These are phyloP conservation scores for Solanum dulcamara DNA, from an alignment of 257 asterid species.

Conservation along the genomic window DNA sequence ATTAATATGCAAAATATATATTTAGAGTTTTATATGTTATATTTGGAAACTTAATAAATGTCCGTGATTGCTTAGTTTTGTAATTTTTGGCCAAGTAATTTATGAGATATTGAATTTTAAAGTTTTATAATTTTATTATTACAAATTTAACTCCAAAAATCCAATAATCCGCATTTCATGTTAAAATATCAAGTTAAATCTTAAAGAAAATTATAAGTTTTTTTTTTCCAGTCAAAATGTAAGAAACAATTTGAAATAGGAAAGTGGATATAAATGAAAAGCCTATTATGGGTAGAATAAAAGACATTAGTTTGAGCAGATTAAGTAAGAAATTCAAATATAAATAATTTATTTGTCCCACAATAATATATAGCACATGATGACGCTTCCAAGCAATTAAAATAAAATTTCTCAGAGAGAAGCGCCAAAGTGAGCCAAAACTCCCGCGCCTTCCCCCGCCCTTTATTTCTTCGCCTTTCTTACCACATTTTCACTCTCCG, in stretches of 20 bases:
- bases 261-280: too few species aligned
- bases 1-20: background rate
- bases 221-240: too few species aligned
- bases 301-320: too few species aligned
- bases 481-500: background rate
- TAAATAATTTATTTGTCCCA: background rate
- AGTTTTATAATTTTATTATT: too few species aligned
- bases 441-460: constrained; percentile 62
- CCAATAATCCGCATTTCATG: too few species aligned
- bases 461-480: constrained; percentile 27
- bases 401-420: background rate
- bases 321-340: too few species aligned
- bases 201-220: too few species aligned
- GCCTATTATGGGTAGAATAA: background rate
- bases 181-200: too few species aligned
- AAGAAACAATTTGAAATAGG: too few species aligned
- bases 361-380: background rate
- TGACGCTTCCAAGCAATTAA: background rate
- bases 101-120: too few species aligned
- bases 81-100: background rate
- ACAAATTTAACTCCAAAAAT: background rate
- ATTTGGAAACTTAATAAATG: too few species aligned
- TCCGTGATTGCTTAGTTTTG: background rate
- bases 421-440: constrained; percentile 53
- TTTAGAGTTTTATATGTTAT: background rate